Evolutionary conservation across 2,329 filamentous ascomycete species (phyloP), one percentile per base, ranked within the genome.

Genomic region (Xylariaceae sp.): DNA sequence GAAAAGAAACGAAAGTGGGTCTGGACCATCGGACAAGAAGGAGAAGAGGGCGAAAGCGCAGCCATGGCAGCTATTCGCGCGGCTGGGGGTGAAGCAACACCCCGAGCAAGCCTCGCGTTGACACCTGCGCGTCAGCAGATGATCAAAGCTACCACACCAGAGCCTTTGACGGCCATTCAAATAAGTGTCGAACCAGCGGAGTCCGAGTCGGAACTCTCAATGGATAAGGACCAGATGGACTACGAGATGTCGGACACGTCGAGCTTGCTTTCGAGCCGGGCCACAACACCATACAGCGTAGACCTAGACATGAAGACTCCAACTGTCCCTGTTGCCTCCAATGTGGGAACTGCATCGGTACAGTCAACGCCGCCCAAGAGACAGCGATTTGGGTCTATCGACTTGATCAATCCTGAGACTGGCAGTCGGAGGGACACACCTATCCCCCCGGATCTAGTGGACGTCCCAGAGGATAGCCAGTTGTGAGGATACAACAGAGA

Each of bases 1-100:
- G 82, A 85, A 56, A 84, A 82, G 73, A 83, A 79, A 66, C 71
- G 81, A 11, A 76, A 76, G 39, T 85, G 82, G 82, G 78, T 82
- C 33, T 85, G 82, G 82, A 85, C 82, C 1, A 83, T 86, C 40
- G 79, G 76, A 2, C 74, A 75, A 51, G 77, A 79, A 1, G 68
- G 66, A 1, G 68, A 67, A 5, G 68, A 74, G 7, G 68, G 72
- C 12, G 73, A 42, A 68, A 71, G 48, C 33, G 73, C 70, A 1
- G 72, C 73, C 2, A 65, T 75, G 17, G 66, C 70, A 12, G 72
- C 73, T 6, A 54, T 73, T 5, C 64, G 69, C 15, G 67, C 58
- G 39, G 55, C 65, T 11, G 64, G 63, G 14, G 66, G 68, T 45
- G 63, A 66, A 42, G 54, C 57, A 9, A 56, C 52, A 11, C 55